Base-by-base conservation (phyloP, 139 green algal species). In the Chlorella sorokiniana region DNA sequence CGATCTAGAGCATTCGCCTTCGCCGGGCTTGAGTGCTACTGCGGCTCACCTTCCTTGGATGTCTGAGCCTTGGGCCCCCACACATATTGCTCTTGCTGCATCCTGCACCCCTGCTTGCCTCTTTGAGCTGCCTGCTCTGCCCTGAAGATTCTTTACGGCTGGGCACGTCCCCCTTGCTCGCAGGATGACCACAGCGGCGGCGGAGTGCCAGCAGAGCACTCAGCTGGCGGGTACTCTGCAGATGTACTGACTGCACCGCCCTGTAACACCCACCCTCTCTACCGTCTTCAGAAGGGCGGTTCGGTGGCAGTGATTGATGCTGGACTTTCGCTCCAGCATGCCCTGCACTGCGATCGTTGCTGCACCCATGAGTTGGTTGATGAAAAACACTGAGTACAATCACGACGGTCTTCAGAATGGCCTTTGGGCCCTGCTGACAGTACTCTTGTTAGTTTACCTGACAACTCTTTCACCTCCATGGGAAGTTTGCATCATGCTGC, bases 31-130 rank as follows among this genome's bases (percentile, higher is more conserved):
- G 90, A 93, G 90, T 90, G 90, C 90, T 93, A 86, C 63, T 93
- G 90, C 89, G 80, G 86, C 89, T 78, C 69, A 87, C 79, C 89
- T 93, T 93, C 90, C 90, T 93, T 93, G 90, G 90, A 93, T 93
- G 90, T 93, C 90, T 93, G 89, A 93, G 84, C 51, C 54, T 33
- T 25, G 20, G 6, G 52, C 10, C 67, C 37, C 9, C 25, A 25
- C 33, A 2, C 11, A 20, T 31, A 42, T 41, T 35, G 6, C 35
- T 56, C 9, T 27, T 52, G 67, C 31, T 31, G 5, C 22, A 65
- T 37, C 71, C 10, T 40, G 0, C 25, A 59, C 56, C 18, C 23
- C 16, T 65, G 18, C 6, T 65, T 65, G 56, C 22, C 16, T 33
- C 22, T 22, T 33, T 29, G 18, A 29, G 56, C 56, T 65, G 56